These are phyloP conservation scores for Tylopilus vinaceipallidus DNA, from an alignment of 768 basidiomycete genomes.

Conservation along the genomic window DNA sequence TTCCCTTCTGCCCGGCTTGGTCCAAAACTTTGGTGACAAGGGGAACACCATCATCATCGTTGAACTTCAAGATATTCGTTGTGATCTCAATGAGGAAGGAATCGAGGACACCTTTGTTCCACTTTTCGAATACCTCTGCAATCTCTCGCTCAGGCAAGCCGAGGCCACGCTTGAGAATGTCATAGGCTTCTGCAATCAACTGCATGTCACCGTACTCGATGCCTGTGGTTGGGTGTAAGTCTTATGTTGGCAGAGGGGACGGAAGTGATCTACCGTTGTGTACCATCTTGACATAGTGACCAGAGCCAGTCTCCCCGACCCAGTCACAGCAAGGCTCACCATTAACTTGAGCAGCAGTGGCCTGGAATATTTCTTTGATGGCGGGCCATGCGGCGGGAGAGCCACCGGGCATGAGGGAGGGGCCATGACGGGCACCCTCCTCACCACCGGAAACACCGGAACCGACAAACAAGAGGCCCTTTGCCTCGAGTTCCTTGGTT, in stretches of 20 bases:
- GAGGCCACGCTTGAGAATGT: constrained; percentile 96
- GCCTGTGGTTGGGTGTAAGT: constrained; percentile 47
- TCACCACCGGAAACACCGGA: constrained; percentile 99
- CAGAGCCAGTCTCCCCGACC: constrained; percentile 95
- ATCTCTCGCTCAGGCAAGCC: constrained; percentile 86
- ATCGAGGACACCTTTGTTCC: constrained; percentile 99
- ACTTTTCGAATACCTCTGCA: constrained; percentile 87
- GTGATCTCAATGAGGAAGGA: constrained; percentile 99
- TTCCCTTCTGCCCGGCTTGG: constrained; percentile 97
- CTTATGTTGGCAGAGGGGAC: neutral
- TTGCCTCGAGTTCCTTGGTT: constrained; percentile 85
- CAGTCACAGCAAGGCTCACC: constrained; percentile 99
- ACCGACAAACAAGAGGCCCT: constrained; percentile 96
- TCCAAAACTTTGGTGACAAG: constrained; percentile 94
- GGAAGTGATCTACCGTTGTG: constrained; percentile 69
- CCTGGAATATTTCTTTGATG: constrained; percentile 99
- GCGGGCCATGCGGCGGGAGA: constrained; percentile 90
- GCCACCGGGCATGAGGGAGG: constrained; percentile 99
- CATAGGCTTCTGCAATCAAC: constrained; percentile 97
- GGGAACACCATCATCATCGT: constrained; percentile 91
- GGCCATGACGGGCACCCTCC: constrained; percentile 95
- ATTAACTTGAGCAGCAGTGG: constrained; percentile 90
- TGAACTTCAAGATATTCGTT: constrained; percentile 93
- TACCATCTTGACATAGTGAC: constrained; percentile 99
- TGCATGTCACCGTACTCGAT: constrained; percentile 99